Base-by-base conservation (phyloP, 2,329 filamentous ascomycete species). In the Dactylellina sp. region DNA sequence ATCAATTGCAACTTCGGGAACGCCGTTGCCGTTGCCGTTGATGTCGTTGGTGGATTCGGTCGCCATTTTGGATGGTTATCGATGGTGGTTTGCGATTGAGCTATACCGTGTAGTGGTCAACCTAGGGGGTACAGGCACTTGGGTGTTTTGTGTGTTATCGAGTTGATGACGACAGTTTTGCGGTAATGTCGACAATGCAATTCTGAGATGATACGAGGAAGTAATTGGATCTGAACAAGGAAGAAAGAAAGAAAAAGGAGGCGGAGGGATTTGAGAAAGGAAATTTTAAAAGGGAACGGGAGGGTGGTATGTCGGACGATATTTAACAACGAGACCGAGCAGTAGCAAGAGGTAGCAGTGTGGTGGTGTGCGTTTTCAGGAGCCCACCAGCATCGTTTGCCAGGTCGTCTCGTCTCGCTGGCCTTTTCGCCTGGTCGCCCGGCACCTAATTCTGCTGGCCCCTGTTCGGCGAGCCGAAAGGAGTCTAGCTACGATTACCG, bases 181-280 rank as follows among this genome's bases (percentile, higher is more conserved):
- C 70, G 70, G 55, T 74, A 24, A 49, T 61, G 55, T 70, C 64
- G 56, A 50, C 47, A 47, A 56, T 28, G 24, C 53, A 39, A 63
- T 65, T 55, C 20, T 5, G 49, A 53, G 49, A 37, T 14, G 18
- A 53, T 5, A 9, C 12, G 25, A 22, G 16, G 18, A 11, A 24
- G 7, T 55, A 7, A 55, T 7, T 20, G 50, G 22, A 14, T 24
- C 14, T 7, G 25, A 18, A 28, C 18, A 47, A 56, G 44, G 52
- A 57, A 40, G 64, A 68, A 61, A 64, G 61, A 20, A 53, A 37
- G 39, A 55, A 60, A 46, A 68, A 65, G 44, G 62, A 0, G 93
- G 46, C 2, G 50, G 47, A 53, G 22, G 40, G 18, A 3, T 7
- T n/a, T 22, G 40, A 47, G 49, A 61, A 44, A 56, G 32, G 49